Percentiles rank a stretch among this genome's conserved stretches.
Conservation (phyloP, 306 rosid genomes). For the Mimosa bimucronata region DNA sequence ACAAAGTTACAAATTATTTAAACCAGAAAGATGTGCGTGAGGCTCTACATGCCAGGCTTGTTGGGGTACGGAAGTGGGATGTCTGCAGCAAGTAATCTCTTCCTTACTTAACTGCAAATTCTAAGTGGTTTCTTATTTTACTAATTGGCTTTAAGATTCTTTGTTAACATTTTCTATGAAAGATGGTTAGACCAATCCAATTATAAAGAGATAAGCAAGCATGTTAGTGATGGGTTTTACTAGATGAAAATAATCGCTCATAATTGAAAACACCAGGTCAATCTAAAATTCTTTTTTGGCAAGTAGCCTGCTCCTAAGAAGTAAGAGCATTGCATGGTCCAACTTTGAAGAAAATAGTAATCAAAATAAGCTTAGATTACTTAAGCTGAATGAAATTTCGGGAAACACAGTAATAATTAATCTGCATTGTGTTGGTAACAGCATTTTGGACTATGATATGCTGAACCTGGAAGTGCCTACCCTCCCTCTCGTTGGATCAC, state of each 20-base stretch:
- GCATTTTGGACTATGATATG: constrained; percentile 74
- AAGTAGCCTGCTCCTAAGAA: background rate
- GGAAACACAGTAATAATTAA: background rate
- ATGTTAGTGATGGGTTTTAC: background rate
- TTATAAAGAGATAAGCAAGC: background rate
- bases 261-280: background rate
- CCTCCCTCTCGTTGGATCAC: constrained; percentile 69
- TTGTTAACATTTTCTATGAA: background rate
- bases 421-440: constrained; percentile 39
- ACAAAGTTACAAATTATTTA: constrained; percentile 80
- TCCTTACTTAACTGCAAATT: background rate
- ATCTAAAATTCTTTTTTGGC: background rate
- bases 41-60: constrained; percentile 86
- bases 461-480: constrained; percentile 91
- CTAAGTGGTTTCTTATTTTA: background rate
- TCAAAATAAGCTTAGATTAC: constrained; percentile 6
- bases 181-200: background rate
- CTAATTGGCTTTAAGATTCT: constrained; percentile 3
- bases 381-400: constrained; percentile 4
- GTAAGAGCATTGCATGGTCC: background rate
- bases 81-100: constrained; percentile 84
- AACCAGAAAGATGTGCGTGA: constrained; percentile 79
- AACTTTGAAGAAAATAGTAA: background rate
- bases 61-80: constrained; percentile 83
- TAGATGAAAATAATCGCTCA: background rate